These are phyloP conservation scores for Phytopythium ostracodes DNA, from an alignment of 352 stramenopile genomes.

Conservation along the genomic window DNA sequence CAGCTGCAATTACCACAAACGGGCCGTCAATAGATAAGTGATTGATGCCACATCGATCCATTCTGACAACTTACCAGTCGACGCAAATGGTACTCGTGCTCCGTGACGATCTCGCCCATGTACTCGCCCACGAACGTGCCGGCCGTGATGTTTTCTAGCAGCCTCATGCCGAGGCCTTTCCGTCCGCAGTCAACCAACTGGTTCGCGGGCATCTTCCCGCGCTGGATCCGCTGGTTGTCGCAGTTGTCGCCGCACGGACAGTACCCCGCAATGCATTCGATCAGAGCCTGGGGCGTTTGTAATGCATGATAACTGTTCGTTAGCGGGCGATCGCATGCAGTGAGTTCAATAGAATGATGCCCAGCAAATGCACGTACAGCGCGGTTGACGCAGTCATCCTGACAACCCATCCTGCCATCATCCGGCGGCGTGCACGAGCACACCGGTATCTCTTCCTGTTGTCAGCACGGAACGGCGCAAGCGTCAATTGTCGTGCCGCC, in stretches of 20 bases:
- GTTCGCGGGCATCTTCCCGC: conserved; percentile 41
- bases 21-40: conserved; percentile 1
- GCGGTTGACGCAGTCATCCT: conserved; percentile 76
- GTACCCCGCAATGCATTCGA: conserved; percentile 56
- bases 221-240: conserved; percentile 76
- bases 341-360: too few relatives aligned
- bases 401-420: conserved; percentile 41
- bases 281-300: conserved; percentile 33
- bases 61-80: conserved; percentile 65
- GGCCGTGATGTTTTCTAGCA: conserved; percentile 42
- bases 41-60: neutral
- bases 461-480: neutral
- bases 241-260: conserved; percentile 65
- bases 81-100: conserved; percentile 79
- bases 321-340: too few relatives aligned
- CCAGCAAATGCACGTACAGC: too few relatives aligned
- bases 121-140: conserved; percentile 80
- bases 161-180: conserved; percentile 60
- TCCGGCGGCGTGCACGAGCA: conserved; percentile 44
- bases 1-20: conserved; percentile 25
- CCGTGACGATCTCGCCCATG: conserved; percentile 80
- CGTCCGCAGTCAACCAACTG: conserved; percentile 52
- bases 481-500: neutral
- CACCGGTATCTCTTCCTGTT: conserved; percentile 64
- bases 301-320: neutral